Base-by-base conservation (phyloP, 176 grass and related monocot genomes). In the Juncus effusus region DNA sequence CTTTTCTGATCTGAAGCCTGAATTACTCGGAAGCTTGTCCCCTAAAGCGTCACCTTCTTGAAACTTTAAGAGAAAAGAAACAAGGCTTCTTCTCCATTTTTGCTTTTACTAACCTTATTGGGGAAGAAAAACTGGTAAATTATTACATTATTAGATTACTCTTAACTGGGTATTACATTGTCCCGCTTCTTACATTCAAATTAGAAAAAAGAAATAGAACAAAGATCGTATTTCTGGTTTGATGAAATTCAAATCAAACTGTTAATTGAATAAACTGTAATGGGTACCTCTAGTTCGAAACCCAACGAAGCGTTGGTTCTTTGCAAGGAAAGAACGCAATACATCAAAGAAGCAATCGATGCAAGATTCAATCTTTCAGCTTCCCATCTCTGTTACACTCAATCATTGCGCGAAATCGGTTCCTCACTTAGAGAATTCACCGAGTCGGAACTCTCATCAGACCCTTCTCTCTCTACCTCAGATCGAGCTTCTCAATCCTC, bases 261-360 rank as follows among this genome's bases (percentile, higher is more conserved):
- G 9, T 9, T 47, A 47, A 9, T 5, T 47, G 44, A 47, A 72
- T 28, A 72, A 60, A 39, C 16, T 38, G 15, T 62, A 37, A 96
- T 96, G 92, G 92, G 89, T 71, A 73, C 89, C 51, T 93, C 94
- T 50, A 78, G 67, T 50, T 93, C 94, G 69, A 99, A 99, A 53
- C 80, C 83, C 13, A 81, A 93, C 76, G 83, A 85, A 73, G 94
- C 85, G 39, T 73, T 99, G 12, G 66, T 70, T 73, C 78, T 99
- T 36, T 99, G 94, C 80, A 99, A 89, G 76, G 88, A 99, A 59
- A 78, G 89, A 8, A 86, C 83, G 77, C 76, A 80, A 10, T 67
- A 80, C 61, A 99, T 92, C 42, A 82, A 73, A 74, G 76, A 69
- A 15, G 78, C 86, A 3, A 93, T 93, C 54, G 83, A 93, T 40